Evolutionary conservation across 495 filamentous ascomycete species (phyloP).

Genomic region (Hypoxylon cercidicola): DNA sequence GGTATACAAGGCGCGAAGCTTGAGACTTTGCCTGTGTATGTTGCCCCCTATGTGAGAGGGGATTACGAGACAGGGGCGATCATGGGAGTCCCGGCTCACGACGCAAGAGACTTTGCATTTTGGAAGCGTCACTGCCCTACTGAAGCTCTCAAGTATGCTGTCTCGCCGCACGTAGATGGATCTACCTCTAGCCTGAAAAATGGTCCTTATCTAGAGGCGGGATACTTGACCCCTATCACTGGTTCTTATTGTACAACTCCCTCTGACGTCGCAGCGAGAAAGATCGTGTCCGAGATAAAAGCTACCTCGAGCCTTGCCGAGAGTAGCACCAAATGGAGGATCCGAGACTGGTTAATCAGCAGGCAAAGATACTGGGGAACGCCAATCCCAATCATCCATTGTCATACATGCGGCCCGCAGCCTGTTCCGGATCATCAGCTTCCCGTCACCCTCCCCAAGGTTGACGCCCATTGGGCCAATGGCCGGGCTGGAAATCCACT

Average conservation of each 20-base stretch:
- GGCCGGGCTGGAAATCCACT: conserved; percentile 81
- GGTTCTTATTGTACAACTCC: conserved; percentile 68
- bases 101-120: conserved; percentile 78
- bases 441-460: conserved; percentile 78
- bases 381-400: conserved; percentile 91
- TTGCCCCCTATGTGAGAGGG: conserved; percentile 85
- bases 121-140: conserved; percentile 74
- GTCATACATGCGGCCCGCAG: conserved; percentile 76
- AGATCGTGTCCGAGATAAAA: conserved; percentile 68
- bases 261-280: conserved; percentile 69
- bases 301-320: conserved; percentile 62
- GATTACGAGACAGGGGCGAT: conserved; percentile 90
- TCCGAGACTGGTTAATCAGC: conserved; percentile 89
- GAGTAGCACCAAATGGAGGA: conserved; percentile 73
- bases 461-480: conserved; percentile 72
- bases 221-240: conserved; percentile 70
- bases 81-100: conserved; percentile 92
- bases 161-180: conserved; percentile 63
- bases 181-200: conserved; percentile 52
- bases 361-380: conserved; percentile 91
- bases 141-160: conserved; percentile 61
- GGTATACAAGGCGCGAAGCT: conserved; percentile 60
- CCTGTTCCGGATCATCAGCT: conserved; percentile 80
- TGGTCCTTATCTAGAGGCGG: conserved; percentile 67
- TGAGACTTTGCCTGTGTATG: conserved; percentile 75